Percentiles rank a stretch among this genome's conserved stretches.
phyloP scores from a whole-genome alignment of 2,329 filamentous ascomycete species.

The Exophiala sideris region DNA sequence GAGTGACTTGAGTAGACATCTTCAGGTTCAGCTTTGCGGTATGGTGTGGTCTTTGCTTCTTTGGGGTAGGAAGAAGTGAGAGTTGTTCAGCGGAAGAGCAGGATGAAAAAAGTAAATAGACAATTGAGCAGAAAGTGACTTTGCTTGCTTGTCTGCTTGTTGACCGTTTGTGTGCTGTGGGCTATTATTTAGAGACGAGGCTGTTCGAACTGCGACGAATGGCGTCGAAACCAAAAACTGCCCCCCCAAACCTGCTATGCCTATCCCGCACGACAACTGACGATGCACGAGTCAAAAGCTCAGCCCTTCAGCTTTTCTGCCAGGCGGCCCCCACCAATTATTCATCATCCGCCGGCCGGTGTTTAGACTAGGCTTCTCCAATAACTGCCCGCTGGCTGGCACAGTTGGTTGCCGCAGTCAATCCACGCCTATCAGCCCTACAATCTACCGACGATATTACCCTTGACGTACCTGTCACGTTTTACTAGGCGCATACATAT shows the following conservation, averaged over 20 bases:
- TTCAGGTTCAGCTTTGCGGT: conserved; percentile 6
- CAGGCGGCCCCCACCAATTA: too few relatives aligned
- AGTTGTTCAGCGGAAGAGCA: conserved; percentile 16
- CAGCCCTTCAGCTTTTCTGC: too few relatives aligned
- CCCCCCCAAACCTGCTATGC: conserved; percentile 2
- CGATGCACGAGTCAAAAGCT: too few relatives aligned
- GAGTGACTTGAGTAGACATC: conserved; percentile 40
- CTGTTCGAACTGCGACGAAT: conserved; percentile 28
- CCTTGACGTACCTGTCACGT: not conserved
- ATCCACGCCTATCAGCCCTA: conserved; percentile 18
- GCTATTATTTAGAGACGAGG: conserved; percentile 13
- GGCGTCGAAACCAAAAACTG: conserved; percentile 19
- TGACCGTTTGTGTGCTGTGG: conserved; percentile 12
- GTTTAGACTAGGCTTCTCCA: not conserved
- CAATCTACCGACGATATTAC: conserved; percentile 1
- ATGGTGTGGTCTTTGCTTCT: conserved; percentile 6
- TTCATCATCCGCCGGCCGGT: too few relatives aligned
- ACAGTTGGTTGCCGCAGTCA: not conserved
- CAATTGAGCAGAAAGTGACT: conserved; percentile 10
- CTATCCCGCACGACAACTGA: not conserved
- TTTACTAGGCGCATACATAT: too few relatives aligned
- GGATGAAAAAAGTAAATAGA: conserved; percentile 27
- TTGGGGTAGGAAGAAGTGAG: conserved; percentile 2
- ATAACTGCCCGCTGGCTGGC: not conserved
- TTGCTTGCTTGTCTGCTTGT: conserved; percentile 8